Percentiles rank a stretch among this genome's conserved stretches.
Evolutionary conservation across 139 green algal species (phyloP).

Genomic region (Chlorella sp.): DNA sequence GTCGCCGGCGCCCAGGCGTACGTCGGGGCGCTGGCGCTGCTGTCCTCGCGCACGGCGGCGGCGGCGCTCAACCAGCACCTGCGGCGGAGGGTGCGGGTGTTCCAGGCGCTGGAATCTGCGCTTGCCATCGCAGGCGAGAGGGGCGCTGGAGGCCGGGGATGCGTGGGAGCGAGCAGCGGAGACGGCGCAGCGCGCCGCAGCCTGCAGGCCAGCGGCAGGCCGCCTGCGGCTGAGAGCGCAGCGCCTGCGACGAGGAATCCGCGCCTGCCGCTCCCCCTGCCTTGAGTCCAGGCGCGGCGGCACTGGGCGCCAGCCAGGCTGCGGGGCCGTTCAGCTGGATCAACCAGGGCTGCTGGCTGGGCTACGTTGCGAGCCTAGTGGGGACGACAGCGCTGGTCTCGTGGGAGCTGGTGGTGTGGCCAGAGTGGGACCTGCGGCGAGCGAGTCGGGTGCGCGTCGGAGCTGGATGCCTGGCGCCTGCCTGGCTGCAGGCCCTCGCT

Average conservation of each 20-base stretch:
- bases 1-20: neutral
- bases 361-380: constrained; percentile 16
- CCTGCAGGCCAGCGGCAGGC: neutral
- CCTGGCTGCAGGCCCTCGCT: neutral
- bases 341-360: constrained; percentile 43
- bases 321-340: constrained; percentile 37
- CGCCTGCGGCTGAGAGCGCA: neutral
- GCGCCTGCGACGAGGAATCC: neutral
- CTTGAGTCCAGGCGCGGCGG: constrained; percentile 9
- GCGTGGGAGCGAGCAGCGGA: neutral
- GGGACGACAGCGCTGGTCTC: constrained; percentile 1
- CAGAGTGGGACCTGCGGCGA: constrained; percentile 2
- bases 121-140: constrained; percentile 10
- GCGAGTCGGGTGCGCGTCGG: constrained; percentile 13
- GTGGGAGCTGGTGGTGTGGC: constrained; percentile 24
- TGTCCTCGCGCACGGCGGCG: neutral
- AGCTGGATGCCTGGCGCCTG: neutral
- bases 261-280: no score
- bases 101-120: constrained; percentile 2
- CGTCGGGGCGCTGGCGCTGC: constrained; percentile 19
- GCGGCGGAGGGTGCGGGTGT: constrained; percentile 5
- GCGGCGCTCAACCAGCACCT: constrained; percentile 34
- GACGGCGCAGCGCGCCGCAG: neutral
- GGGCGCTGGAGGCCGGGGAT: neutral
- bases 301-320: constrained; percentile 18